Conservation (phyloP, 768 basidiomycete species). For the Boletus sp. region DNA sequence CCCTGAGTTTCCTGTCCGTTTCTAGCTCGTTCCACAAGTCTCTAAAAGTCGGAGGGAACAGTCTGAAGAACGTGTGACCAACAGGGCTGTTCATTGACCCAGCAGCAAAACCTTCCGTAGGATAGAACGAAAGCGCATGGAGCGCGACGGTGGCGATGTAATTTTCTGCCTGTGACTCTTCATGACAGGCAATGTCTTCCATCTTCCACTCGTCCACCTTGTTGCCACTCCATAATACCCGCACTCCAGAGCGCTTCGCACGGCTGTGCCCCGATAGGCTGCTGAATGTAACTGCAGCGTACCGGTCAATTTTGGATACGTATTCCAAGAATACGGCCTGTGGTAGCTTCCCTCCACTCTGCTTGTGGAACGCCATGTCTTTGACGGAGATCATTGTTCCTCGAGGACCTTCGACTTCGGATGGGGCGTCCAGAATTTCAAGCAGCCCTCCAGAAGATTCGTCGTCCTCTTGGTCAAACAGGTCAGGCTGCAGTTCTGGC, state of each 20-base stretch:
- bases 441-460: slow-evolving; percentile 61
- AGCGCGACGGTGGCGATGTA: slow-evolving; percentile 86
- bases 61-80: slow-evolving; percentile 64
- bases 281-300: slow-evolving; percentile 69
- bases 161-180: slow-evolving; percentile 79
- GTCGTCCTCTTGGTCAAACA: slow-evolving; percentile 53
- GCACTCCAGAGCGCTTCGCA: slow-evolving; percentile 68
- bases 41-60: slow-evolving; percentile 78
- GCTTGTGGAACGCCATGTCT: slow-evolving; percentile 80
- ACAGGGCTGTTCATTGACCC: slow-evolving; percentile 44
- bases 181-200: slow-evolving; percentile 79
- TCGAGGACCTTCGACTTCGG: slow-evolving; percentile 50
- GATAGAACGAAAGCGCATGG: slow-evolving; percentile 69
- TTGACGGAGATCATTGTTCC: slow-evolving; percentile 54
- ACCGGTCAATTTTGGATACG: slow-evolving; percentile 65
- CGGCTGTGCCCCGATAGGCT: slow-evolving; percentile 68
- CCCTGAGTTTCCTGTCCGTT: slow-evolving; percentile 49
- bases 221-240: slow-evolving; percentile 68
- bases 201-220: slow-evolving; percentile 69
- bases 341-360: slow-evolving; percentile 79
- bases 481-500: slow-evolving; percentile 31
- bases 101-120: slow-evolving; percentile 59
- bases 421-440: slow-evolving; percentile 65
- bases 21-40: slow-evolving; percentile 94
- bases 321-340: slow-evolving; percentile 67